phyloP scores from a whole-genome alignment of 2,329 filamentous ascomycete genomes.

The Xylaria sp. region DNA sequence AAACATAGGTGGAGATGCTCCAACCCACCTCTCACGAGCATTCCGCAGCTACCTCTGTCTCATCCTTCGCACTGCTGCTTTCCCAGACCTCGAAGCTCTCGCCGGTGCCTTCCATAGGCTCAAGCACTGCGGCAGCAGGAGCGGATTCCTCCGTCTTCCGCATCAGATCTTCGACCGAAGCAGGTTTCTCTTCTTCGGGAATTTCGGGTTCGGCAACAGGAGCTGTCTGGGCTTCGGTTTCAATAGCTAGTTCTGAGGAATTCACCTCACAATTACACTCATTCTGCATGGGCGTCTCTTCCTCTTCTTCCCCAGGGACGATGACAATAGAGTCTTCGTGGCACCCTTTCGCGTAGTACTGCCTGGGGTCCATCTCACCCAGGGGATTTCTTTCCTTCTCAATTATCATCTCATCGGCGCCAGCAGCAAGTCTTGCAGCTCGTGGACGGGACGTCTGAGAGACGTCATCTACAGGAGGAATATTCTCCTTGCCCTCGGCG shows the following conservation, averaged over 20 bases:
- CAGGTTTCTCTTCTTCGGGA: conserved; percentile 39
- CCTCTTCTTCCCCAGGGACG: conserved; percentile 69
- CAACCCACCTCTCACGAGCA: conserved; percentile 40
- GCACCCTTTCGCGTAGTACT: conserved; percentile 75
- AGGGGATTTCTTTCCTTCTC: conserved; percentile 74
- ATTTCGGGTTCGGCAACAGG: background rate
- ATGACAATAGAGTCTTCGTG: conserved; percentile 71
- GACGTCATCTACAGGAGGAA: conserved; percentile 77
- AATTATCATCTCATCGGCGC: conserved; percentile 66
- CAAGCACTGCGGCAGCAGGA: conserved; percentile 60
- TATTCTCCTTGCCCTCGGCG: conserved; percentile 86
- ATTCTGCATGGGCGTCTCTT: conserved; percentile 45
- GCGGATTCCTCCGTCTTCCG: conserved; percentile 51
- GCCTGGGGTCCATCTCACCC: conserved; percentile 72
- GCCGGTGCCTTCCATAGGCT: conserved; percentile 68
- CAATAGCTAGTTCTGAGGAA: conserved; percentile 37
- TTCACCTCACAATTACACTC: conserved; percentile 46
- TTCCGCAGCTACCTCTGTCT: conserved; percentile 52
- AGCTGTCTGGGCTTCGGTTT: background rate
- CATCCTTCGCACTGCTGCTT: conserved; percentile 72
- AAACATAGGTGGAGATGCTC: background rate
- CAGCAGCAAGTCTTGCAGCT: conserved; percentile 48
- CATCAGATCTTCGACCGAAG: conserved; percentile 55
- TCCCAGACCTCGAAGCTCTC: conserved; percentile 77
- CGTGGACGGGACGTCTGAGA: conserved; percentile 63